Base-by-base conservation (phyloP, 2,329 filamentous ascomycete genomes). In the Chaetomium sp. region DNA sequence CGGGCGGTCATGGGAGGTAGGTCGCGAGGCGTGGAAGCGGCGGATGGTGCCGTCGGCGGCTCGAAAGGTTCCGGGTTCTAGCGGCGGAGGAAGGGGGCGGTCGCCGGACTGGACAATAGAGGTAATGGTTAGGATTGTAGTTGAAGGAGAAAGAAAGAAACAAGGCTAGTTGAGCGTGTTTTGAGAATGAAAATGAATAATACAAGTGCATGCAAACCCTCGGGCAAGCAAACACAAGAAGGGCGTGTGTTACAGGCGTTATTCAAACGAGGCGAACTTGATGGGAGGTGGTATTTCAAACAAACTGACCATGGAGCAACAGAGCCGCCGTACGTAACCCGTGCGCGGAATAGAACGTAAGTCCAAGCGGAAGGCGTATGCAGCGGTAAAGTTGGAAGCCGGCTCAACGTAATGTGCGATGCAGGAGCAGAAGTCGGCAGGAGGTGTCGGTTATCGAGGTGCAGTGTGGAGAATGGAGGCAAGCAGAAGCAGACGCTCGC, bases 1-100 rank as follows among this genome's bases (percentile, higher is more conserved):
- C 54, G 67, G 62, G 58, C 68, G 64, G 12, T 53, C 56, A 59
- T 68, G 58, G 54, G 70, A 63, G 59, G 69, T 64, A 58, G 70
- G 68, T 64, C 74, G 69, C 63, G 74, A 68, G 53, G 73, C 72
- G 53, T 33, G 48, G 36, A 56, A 56, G 38, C 44, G 49, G 45
- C 68, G 71, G 50, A 68, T 66, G 14, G 65, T 64, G 52, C 60
- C 63, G 59, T 64, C 69, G 52, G 52, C 54, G 49, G 52, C 52
- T 49, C 61, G 59, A 46, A 52, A 56, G 1, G 54, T 52, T 44
- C 54, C 54, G 38, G 49, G 54, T 45, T 56, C 38, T 45, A 52
- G 6, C 44, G 49, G 49, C 42, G 55, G 53, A 14, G 19, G 66
- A 50, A 63, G 64, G 45, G 67, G 57, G 37, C 56, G 59, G 65